Evolutionary conservation across 352 stramenopile species (phyloP).

Genomic region (Blastocystis sp.): DNA sequence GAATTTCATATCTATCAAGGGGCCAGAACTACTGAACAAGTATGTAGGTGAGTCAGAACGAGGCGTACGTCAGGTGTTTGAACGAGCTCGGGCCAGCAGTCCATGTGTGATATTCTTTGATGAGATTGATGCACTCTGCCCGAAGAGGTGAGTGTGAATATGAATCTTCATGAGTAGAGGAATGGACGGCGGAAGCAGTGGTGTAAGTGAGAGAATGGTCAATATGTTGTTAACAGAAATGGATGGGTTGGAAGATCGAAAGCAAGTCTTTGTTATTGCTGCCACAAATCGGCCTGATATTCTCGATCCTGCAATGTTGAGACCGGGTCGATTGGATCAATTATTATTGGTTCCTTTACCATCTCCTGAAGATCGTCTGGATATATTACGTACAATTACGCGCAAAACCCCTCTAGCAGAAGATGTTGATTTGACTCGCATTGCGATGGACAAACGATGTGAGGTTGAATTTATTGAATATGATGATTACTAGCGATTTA

Average conservation of each 20-base stretch:
- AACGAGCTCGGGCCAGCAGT: conserved; percentile 89
- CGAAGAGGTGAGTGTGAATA: conserved; percentile 62
- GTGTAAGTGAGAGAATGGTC: conserved; percentile 95
- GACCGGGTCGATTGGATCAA: conserved; percentile 71
- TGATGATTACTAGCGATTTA: conserved; percentile 75
- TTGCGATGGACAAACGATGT: conserved; percentile 73
- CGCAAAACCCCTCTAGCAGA: conserved; percentile 92
- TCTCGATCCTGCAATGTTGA: conserved; percentile 91
- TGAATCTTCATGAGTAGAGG: conserved; percentile 81
- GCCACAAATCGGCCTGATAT: conserved; percentile 88
- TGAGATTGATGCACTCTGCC: conserved; percentile 97
- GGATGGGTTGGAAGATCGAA: conserved; percentile 95
- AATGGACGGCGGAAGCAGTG: conserved; percentile 84
- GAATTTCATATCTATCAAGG: conserved; percentile 99
- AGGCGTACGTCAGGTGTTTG: conserved; percentile 96
- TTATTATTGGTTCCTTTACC: conserved; percentile 89
- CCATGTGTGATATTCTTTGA: conserved; percentile 99
- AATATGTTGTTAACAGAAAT: conserved; percentile 99
- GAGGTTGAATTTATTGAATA: conserved; percentile 57
- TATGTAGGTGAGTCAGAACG: conserved; percentile 98
- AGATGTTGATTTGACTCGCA: conserved; percentile 91
- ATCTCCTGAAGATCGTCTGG: conserved; percentile 86
- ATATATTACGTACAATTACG: conserved; percentile 86
- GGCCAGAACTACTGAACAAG: conserved; percentile 97
- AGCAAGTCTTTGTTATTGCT: conserved; percentile 97